A percentile compares a stretch with the other conserved stretches of the same genome.
These are phyloP conservation scores for Pseudognaphalium luteoalbum DNA, from an alignment of 129 eudicot species.

Conservation along the genomic window DNA sequence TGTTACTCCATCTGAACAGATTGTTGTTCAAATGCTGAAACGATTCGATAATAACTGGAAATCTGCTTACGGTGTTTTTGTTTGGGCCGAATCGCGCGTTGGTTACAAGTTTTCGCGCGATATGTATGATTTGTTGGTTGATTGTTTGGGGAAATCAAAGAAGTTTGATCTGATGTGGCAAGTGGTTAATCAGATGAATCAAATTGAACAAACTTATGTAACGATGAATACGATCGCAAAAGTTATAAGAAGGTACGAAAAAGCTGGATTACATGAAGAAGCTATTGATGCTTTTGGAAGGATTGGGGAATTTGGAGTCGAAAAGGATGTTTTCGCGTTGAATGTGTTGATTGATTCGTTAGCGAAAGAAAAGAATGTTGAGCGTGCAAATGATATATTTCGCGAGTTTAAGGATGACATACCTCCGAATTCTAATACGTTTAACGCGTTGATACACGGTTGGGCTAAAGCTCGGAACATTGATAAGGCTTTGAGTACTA, in stretches of 20 bases:
- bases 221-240: conserved; percentile 58
- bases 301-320: conserved; percentile 54
- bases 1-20: conserved; percentile 48
- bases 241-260: conserved; percentile 72
- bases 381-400: conserved; percentile 54
- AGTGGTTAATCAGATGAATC: conserved; percentile 62
- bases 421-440: conserved; percentile 47
- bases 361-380: conserved; percentile 60
- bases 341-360: conserved; percentile 58
- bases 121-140: conserved; percentile 67
- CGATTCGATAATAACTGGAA: conserved; percentile 73
- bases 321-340: conserved; percentile 46
- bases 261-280: conserved; percentile 57
- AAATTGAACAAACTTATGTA: conserved; percentile 34
- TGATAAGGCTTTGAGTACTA: conserved; percentile 39
- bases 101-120: conserved; percentile 41
- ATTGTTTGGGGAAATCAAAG: conserved; percentile 65
- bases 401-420: conserved; percentile 46
- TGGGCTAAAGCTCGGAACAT: conserved; percentile 63
- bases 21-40: conserved; percentile 58
- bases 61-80: conserved; percentile 60
- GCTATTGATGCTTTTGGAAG: conserved; percentile 59
- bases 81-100: conserved; percentile 58
- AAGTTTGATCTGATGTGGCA: conserved; percentile 75
- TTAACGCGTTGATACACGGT: conserved; percentile 72